Evolutionary conservation across 140 eudicot species (phyloP).

Genomic region (Senecio squalidus): DNA sequence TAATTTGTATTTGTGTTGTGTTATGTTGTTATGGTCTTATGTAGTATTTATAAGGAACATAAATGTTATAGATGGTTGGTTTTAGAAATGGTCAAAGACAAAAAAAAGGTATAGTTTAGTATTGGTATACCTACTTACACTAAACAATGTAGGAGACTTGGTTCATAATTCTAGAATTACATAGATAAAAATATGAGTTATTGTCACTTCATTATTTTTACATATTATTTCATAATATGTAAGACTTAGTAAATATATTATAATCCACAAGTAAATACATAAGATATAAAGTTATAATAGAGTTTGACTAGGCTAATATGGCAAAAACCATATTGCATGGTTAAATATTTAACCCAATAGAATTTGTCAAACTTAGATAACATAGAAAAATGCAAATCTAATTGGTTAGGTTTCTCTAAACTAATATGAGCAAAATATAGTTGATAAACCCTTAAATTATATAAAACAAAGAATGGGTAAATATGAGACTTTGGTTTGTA

Average conservation of each 20-base stretch:
- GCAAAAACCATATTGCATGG: not conserved
- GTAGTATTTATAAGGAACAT: slow-evolving; percentile 2
- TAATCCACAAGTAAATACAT: not conserved
- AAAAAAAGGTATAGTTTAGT: not conserved
- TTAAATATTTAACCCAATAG: not conserved
- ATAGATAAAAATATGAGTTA: not conserved
- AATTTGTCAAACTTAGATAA: not conserved
- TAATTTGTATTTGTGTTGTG: not conserved
- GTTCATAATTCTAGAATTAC: not conserved
- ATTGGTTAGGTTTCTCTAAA: too few relatives aligned
- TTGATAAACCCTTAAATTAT: too few relatives aligned
- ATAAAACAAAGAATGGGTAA: too few relatives aligned
- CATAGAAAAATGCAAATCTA: too few relatives aligned
- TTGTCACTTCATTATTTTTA: too few relatives aligned
- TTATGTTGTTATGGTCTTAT: not conserved
- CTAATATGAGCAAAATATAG: too few relatives aligned
- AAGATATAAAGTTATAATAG: not conserved
- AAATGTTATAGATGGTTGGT: slow-evolving; percentile 4
- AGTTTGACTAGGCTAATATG: not conserved
- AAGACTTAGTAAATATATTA: not conserved
- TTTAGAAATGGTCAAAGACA: slow-evolving; percentile 16
- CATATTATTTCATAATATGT: too few relatives aligned
- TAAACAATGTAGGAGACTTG: slow-evolving; percentile 5
- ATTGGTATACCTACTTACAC: not conserved
- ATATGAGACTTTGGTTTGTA: too few relatives aligned